Evolutionary conservation across 371 early-diverging fungal genomes (phyloP).

Genomic region (Capillidium rhysosporum): DNA sequence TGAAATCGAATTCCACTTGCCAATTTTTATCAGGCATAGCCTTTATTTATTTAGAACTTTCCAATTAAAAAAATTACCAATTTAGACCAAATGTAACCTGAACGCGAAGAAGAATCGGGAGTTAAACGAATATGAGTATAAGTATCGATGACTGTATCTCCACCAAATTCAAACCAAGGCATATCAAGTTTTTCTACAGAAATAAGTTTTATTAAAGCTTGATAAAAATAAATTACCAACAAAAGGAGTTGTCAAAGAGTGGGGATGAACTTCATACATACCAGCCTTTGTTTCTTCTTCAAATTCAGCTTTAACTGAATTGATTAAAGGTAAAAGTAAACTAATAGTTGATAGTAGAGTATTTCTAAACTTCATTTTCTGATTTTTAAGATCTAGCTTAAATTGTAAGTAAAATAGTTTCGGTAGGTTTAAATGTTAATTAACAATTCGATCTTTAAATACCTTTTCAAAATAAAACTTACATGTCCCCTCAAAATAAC

Average conservation of each 20-base stretch:
- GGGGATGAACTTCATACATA: not conserved
- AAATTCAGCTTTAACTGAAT: slow-evolving; percentile 11
- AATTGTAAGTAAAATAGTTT: no score
- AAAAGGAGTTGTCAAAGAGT: slow-evolving; percentile 1
- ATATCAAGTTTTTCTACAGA: not conserved
- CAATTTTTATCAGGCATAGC: slow-evolving; percentile 52
- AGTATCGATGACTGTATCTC: slow-evolving; percentile 45
- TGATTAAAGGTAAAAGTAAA: slow-evolving; percentile 5
- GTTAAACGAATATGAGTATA: slow-evolving; percentile 65
- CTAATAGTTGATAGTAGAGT: no score
- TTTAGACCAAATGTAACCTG: slow-evolving; percentile 76
- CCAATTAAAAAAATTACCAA: slow-evolving; percentile 19
- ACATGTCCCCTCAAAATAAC: no score
- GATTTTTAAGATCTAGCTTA: no score
- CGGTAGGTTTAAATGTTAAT: no score
- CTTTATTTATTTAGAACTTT: slow-evolving; percentile 9
- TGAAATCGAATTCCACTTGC: slow-evolving; percentile 83
- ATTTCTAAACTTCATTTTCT: no score
- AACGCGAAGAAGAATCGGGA: slow-evolving; percentile 47
- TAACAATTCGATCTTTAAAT: no score
- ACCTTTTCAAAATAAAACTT: no score
- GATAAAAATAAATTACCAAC: slow-evolving; percentile 1
- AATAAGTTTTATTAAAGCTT: not conserved
- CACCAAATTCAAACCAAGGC: slow-evolving; percentile 31
- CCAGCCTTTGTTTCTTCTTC: slow-evolving; percentile 1